Evolutionary conservation across 2,329 filamentous ascomycete genomes (phyloP).

Genomic region (Didymella pinodella): DNA sequence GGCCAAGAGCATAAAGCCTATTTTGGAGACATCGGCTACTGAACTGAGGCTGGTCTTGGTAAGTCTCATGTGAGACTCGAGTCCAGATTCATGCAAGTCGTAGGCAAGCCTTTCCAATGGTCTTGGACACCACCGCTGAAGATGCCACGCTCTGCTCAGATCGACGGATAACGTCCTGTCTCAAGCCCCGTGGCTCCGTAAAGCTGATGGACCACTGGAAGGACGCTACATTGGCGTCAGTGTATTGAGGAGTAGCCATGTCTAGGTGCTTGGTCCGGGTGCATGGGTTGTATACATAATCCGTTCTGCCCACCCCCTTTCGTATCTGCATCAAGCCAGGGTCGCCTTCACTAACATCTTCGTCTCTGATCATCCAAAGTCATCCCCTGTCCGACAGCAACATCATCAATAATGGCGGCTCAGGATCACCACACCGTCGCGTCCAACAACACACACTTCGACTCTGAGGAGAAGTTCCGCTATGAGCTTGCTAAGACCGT

Average conservation of each 20-base stretch:
- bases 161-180: slow-evolving; percentile 9
- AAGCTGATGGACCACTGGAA: slow-evolving; percentile 8
- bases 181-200: slow-evolving; percentile 5
- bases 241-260: slow-evolving; percentile 13
- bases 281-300: slow-evolving; percentile 13
- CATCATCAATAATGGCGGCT: slow-evolving; percentile 9
- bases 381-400: not conserved
- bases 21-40: slow-evolving; percentile 17
- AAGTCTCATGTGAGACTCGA: slow-evolving; percentile 1
- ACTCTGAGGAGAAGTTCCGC: slow-evolving; percentile 26
- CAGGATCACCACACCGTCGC: slow-evolving; percentile 17
- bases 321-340: not conserved
- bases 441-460: slow-evolving; percentile 21
- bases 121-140: not conserved
- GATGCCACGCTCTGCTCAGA: slow-evolving; percentile 7
- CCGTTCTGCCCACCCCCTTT: not conserved
- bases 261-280: slow-evolving; percentile 3
- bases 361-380: not conserved
- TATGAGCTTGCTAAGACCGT: slow-evolving; percentile 26
- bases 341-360: not conserved
- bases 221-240: slow-evolving; percentile 4
- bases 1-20: slow-evolving; percentile 12
- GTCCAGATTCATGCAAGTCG: slow-evolving; percentile 16
- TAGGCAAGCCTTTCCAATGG: slow-evolving; percentile 1
- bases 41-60: slow-evolving; percentile 1